Conservation (phyloP, 768 basidiomycete species). For the Grammothele lineata region DNA sequence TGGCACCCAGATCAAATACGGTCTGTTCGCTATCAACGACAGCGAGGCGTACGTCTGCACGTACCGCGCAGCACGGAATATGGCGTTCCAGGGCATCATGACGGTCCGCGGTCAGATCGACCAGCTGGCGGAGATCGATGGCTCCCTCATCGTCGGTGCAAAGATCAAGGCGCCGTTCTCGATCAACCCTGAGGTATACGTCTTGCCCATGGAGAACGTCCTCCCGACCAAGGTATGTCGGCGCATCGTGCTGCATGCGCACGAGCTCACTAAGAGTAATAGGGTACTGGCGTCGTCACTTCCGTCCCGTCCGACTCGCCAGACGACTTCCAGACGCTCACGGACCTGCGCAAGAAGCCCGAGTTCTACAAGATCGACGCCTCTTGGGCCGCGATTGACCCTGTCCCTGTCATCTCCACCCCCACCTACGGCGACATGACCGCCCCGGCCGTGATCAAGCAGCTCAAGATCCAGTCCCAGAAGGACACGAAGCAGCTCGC, state of each 20-base stretch:
- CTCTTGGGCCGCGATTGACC: constrained; percentile 79
- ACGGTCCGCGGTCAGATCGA: constrained; percentile 66
- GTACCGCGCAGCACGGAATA: constrained; percentile 89
- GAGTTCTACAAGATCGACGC: constrained; percentile 95
- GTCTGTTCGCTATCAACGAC: constrained; percentile 84
- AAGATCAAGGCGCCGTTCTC: constrained; percentile 86
- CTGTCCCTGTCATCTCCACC: constrained; percentile 83
- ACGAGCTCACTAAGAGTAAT: constrained; percentile 23
- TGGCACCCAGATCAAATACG: constrained; percentile 85
- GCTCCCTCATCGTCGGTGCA: constrained; percentile 78
- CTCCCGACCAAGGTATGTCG: constrained; percentile 96
- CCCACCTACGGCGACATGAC: constrained; percentile 91
- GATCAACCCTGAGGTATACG: constrained; percentile 82
- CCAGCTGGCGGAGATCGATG: constrained; percentile 74
- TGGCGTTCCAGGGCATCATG: constrained; percentile 91
- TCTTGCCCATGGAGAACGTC: constrained; percentile 98
- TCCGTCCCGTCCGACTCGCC: constrained; percentile 98
- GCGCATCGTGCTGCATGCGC: not conserved
- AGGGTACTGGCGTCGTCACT: constrained; percentile 97
- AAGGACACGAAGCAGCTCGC: constrained; percentile 91
- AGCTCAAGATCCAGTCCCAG: constrained; percentile 92
- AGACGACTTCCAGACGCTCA: constrained; percentile 88
- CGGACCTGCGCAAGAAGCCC: constrained; percentile 92
- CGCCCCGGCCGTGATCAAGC: constrained; percentile 77
- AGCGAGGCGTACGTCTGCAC: constrained; percentile 88